Evolutionary conservation across 2,329 filamentous ascomycete genomes (phyloP).

Genomic region (Diplocarpon rosae): DNA sequence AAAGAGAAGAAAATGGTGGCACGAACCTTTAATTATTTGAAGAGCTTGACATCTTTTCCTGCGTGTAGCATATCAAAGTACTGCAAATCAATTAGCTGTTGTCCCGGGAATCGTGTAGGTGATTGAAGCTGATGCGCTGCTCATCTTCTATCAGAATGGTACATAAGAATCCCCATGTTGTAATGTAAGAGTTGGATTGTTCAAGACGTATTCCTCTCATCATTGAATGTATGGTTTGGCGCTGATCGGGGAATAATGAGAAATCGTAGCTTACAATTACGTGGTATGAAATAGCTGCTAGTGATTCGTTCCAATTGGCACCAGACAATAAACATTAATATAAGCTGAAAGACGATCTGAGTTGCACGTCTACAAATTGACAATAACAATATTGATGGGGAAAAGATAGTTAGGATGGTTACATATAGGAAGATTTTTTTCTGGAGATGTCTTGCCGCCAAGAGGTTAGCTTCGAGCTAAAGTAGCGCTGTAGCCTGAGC

Average conservation of each 20-base stretch:
- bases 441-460: no score
- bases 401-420: no score
- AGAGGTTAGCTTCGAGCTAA: no score
- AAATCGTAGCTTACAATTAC: constrained; percentile 12
- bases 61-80: not conserved
- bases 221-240: constrained; percentile 23
- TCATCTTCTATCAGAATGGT: constrained; percentile 26
- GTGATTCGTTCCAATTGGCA: not conserved
- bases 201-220: constrained; percentile 31
- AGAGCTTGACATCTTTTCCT: not conserved
- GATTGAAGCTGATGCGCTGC: not conserved
- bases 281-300: not conserved
- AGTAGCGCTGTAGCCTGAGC: no score
- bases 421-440: no score
- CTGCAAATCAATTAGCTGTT: constrained; percentile 2
- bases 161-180: constrained; percentile 26
- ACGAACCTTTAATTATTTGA: constrained; percentile 23
- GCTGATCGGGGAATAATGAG: constrained; percentile 2
- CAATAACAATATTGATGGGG: no score
- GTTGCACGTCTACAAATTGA: no score
- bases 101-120: not conserved
- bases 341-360: no score
- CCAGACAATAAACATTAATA: no score
- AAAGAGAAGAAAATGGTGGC: constrained; percentile 5
- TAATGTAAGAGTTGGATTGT: constrained; percentile 35